phyloP scores from a whole-genome alignment of 495 filamentous ascomycete genomes.

The Podospora anserina region DNA sequence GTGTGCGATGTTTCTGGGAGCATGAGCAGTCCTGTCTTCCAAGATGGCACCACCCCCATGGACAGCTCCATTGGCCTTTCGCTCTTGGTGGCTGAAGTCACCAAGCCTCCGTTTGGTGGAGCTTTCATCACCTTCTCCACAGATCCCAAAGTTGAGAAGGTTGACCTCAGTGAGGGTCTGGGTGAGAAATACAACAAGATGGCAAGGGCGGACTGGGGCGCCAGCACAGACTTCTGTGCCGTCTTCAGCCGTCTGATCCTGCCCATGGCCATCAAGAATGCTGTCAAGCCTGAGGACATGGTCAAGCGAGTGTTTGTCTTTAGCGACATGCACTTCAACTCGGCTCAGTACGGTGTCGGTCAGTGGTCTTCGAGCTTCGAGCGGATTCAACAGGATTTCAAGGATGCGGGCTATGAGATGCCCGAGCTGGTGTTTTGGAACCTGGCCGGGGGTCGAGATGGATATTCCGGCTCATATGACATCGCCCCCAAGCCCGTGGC shows the following conservation, averaged over 20 bases:
- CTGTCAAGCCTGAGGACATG: neutral
- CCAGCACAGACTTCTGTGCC: constrained; percentile 23
- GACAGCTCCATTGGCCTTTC: constrained; percentile 47
- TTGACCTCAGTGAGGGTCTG: constrained; percentile 34
- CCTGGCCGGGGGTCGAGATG: neutral
- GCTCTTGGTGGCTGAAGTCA: constrained; percentile 45
- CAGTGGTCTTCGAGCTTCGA: neutral
- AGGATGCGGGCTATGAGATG: neutral
- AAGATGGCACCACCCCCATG: constrained; percentile 44
- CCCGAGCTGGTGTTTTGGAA: constrained; percentile 1
- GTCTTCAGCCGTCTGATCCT: neutral
- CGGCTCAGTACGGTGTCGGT: neutral
- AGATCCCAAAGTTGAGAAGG: constrained; percentile 27
- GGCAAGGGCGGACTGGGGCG: constrained; percentile 24
- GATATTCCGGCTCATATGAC: neutral
- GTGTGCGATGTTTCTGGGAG: constrained; percentile 47
- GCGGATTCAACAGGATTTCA: neutral
- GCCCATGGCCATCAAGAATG: neutral
- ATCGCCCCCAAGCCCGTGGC: neutral
- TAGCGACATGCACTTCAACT: neutral
- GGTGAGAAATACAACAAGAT: constrained; percentile 27
- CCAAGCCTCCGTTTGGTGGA: constrained; percentile 43
- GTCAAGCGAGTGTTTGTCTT: constrained; percentile 2
- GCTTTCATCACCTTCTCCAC: constrained; percentile 45
- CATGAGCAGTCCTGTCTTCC: constrained; percentile 37